Evolutionary conservation across 148 eudicot genomes (phyloP).

Genomic region (Heliamphora exappendiculata): DNA sequence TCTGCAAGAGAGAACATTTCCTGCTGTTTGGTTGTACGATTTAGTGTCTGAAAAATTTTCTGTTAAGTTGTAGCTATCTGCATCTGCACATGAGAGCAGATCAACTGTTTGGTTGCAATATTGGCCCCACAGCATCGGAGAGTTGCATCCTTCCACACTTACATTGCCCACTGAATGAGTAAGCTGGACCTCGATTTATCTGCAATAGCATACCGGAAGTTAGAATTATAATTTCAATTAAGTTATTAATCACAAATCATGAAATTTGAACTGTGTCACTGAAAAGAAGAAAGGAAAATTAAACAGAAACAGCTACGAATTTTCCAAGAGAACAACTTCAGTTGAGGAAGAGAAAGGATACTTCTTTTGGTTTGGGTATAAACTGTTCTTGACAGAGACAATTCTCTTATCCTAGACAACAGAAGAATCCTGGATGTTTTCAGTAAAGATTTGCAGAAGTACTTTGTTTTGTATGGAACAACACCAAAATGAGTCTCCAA

Average conservation of each 20-base stretch:
- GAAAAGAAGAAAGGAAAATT: background rate
- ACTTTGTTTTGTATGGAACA: background rate
- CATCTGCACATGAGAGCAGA: constrained; percentile 48
- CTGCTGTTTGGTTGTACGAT: constrained; percentile 23
- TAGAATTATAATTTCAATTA: background rate
- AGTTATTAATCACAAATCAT: background rate
- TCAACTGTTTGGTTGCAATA: constrained; percentile 74
- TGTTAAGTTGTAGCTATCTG: constrained; percentile 22
- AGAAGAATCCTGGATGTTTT: background rate
- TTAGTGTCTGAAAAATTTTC: constrained; percentile 14
- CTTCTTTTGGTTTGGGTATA: background rate
- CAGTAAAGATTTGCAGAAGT: background rate
- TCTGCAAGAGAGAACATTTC: constrained; percentile 41
- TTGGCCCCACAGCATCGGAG: constrained; percentile 54
- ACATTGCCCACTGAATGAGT: constrained; percentile 71
- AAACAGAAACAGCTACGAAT: background rate
- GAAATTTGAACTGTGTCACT: background rate
- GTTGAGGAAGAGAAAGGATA: background rate
- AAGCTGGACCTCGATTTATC: constrained; percentile 69
- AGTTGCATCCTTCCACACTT: constrained; percentile 70
- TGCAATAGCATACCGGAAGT: constrained; percentile 27
- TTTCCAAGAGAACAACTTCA: background rate
- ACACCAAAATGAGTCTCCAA: background rate
- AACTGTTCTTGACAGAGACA: background rate
- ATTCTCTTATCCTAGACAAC: background rate